phyloP scores from a whole-genome alignment of 2,329 filamentous ascomycete genomes.

The Botrytis tulipae region DNA sequence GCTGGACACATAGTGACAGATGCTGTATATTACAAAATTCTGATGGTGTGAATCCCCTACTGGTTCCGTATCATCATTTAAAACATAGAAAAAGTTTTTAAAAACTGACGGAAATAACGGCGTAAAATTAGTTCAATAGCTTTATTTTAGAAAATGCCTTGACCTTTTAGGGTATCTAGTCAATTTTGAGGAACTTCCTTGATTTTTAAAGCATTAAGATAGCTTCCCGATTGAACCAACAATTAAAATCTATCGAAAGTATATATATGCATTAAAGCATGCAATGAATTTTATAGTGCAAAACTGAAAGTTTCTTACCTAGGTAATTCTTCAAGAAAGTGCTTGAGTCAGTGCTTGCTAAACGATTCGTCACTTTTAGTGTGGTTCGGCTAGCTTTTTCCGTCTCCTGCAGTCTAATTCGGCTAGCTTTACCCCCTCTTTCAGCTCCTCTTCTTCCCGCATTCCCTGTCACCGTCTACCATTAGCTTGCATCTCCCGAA shows the following conservation, averaged over 20 bases:
- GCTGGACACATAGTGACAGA: neutral
- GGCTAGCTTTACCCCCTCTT: neutral
- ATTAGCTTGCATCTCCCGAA: neutral
- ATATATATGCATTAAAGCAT: neutral
- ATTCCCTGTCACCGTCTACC: neutral
- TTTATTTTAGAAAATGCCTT: neutral
- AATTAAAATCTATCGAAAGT: neutral
- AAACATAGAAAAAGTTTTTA: accelerated
- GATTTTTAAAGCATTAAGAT: neutral
- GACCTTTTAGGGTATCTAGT: neutral
- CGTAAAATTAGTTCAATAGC: neutral
- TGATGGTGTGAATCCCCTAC: neutral
- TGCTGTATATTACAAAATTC: neutral
- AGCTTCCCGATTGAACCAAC: neutral
- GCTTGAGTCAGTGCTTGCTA: neutral
- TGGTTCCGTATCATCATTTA: neutral
- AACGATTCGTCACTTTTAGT: neutral
- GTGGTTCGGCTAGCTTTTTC: neutral
- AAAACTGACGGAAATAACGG: neutral
- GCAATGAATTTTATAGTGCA: neutral
- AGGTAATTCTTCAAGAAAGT: neutral
- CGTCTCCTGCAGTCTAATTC: neutral
- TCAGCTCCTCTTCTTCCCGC: neutral
- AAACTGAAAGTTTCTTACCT: neutral
- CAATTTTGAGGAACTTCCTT: neutral